Percentiles rank a stretch among this genome's conserved stretches.
These are phyloP conservation scores for Yamadazyma buinensis DNA, from an alignment of 1,139 yeast genomes.

Conservation along the genomic window DNA sequence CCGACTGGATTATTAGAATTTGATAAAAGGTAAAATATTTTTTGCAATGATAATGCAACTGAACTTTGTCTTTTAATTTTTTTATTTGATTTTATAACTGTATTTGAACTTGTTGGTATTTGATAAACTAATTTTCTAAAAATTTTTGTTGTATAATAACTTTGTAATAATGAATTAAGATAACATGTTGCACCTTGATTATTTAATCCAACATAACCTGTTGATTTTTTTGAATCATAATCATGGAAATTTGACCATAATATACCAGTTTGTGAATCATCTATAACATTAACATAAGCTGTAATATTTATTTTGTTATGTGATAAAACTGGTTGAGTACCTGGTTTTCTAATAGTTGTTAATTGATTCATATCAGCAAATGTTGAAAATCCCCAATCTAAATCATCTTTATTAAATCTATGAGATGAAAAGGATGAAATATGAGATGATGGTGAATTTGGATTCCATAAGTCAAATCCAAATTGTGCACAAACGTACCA, in stretches of 20 bases:
- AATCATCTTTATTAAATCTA: slow-evolving; percentile 69
- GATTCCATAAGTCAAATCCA: slow-evolving; percentile 82
- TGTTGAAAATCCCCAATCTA: slow-evolving; percentile 95
- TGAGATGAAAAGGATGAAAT: slow-evolving; percentile 72
- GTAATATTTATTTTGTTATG: slow-evolving; percentile 65
- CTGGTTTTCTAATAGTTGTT: slow-evolving; percentile 10
- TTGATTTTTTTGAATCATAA: slow-evolving; percentile 81
- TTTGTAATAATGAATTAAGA: slow-evolving; percentile 84
- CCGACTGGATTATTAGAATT: slow-evolving; percentile 74
- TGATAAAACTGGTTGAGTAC: slow-evolving; percentile 36
- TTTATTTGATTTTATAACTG: slow-evolving; percentile 29
- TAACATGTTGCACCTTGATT: slow-evolving; percentile 99
- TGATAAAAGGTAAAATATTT: slow-evolving; percentile 76
- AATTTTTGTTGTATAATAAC: slow-evolving; percentile 78
- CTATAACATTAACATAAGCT: slow-evolving; percentile 70
- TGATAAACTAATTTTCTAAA: slow-evolving; percentile 85
- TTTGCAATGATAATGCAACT: slow-evolving; percentile 82
- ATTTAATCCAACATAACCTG: slow-evolving; percentile 90
- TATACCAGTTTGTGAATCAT: slow-evolving; percentile 87
- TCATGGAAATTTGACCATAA: slow-evolving; percentile 85
- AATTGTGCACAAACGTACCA: slow-evolving; percentile 94
- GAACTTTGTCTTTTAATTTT: slow-evolving; percentile 26
- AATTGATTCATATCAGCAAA: slow-evolving; percentile 61
- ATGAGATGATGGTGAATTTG: slow-evolving; percentile 59
- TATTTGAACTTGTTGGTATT: slow-evolving; percentile 65